Conservation (phyloP, 495 filamentous ascomycete species). For the Aspergillus affinis region DNA sequence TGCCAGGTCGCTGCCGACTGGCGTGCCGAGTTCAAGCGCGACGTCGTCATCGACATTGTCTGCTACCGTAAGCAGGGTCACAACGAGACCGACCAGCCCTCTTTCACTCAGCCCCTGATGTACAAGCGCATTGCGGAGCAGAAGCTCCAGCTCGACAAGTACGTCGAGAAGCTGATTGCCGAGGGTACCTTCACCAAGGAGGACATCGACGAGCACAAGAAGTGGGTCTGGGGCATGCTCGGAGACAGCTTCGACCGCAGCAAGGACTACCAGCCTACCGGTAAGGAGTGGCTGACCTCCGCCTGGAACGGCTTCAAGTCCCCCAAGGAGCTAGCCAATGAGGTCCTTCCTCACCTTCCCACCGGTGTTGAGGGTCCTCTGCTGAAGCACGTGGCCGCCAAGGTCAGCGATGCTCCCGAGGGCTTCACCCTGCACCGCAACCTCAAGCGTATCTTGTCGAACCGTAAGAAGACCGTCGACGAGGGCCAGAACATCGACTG, state of each 20-base stretch:
- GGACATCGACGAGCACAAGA: constrained; percentile 97
- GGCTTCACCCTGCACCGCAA: constrained; percentile 89
- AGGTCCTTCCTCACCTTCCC: constrained; percentile 88
- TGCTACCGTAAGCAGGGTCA: constrained; percentile 99
- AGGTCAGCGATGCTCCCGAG: constrained; percentile 73
- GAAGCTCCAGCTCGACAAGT: constrained; percentile 77
- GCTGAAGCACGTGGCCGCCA: constrained; percentile 75
- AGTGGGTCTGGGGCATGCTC: constrained; percentile 99
- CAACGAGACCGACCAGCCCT: constrained; percentile 99
- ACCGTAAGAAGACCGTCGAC: constrained; percentile 85
- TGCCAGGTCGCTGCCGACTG: constrained; percentile 96
- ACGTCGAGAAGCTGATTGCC: constrained; percentile 81
- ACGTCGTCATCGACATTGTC: constrained; percentile 96
- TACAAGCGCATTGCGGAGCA: constrained; percentile 92
- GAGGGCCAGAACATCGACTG: constrained; percentile 97
- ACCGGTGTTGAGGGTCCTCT: constrained; percentile 72
- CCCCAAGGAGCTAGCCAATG: constrained; percentile 92
- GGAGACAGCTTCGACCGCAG: constrained; percentile 94
- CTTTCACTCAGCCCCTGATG: constrained; percentile 99
- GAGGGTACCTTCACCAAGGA: constrained; percentile 95
- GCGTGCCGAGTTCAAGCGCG: constrained; percentile 95
- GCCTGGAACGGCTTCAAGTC: constrained; percentile 99
- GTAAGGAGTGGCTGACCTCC: constrained; percentile 97
- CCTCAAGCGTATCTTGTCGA: constrained; percentile 91
- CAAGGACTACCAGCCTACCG: constrained; percentile 94